These are phyloP conservation scores for Aspergillus amoenus DNA, from an alignment of 2,329 filamentous ascomycete species.

Conservation along the genomic window DNA sequence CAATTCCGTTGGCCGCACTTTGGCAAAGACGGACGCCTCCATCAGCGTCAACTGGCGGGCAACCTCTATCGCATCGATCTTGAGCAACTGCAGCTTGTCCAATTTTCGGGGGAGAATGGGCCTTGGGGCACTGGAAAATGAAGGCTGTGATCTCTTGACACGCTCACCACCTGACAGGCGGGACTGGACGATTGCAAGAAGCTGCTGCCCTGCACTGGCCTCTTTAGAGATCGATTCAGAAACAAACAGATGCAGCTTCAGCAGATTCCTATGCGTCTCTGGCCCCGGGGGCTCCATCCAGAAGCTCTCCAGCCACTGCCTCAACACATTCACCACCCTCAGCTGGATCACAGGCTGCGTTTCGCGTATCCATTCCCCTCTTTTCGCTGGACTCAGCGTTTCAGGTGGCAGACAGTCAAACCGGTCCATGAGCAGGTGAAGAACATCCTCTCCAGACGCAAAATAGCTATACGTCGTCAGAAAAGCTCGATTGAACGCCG, in stretches of 20 bases:
- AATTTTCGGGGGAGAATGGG: constrained; percentile 95
- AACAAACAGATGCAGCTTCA: background rate
- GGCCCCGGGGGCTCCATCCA: constrained; percentile 82
- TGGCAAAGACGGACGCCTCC: constrained; percentile 83
- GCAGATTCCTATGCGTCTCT: background rate
- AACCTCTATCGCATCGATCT: constrained; percentile 90
- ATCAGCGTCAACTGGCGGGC: constrained; percentile 92
- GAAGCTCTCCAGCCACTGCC: constrained; percentile 93
- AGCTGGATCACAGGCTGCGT: constrained; percentile 81
- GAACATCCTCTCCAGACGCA: constrained; percentile 79
- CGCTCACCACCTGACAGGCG: background rate
- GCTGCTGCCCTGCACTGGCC: constrained; percentile 33
- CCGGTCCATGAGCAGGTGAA: constrained; percentile 81
- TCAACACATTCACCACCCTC: constrained; percentile 89
- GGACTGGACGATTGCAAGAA: constrained; percentile 79
- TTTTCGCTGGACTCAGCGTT: background rate
- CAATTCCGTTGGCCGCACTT: constrained; percentile 88
- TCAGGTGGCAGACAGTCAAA: constrained; percentile 38
- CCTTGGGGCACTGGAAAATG: constrained; percentile 73
- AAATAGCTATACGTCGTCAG: constrained; percentile 91
- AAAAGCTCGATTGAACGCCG: constrained; percentile 92
- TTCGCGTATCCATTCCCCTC: constrained; percentile 67
- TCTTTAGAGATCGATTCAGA: background rate
- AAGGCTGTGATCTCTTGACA: constrained; percentile 59
- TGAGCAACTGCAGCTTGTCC: constrained; percentile 87